phyloP scores from a whole-genome alignment of 2,329 filamentous ascomycete species.

The Dothiorella sarmentorum region DNA sequence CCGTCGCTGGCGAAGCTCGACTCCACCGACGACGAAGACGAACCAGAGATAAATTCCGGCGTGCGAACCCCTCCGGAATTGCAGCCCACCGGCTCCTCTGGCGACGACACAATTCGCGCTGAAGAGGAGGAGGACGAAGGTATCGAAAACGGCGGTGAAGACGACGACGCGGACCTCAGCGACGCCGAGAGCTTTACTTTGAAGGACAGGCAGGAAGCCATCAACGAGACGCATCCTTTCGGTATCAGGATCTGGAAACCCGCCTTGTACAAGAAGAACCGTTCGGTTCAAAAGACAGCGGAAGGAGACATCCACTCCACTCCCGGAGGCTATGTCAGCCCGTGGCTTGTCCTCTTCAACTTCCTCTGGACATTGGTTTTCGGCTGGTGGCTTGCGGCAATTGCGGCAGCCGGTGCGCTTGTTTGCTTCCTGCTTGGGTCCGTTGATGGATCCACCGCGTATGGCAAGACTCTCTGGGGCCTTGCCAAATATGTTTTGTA shows the following conservation, averaged over 20 bases:
- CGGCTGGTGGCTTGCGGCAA: slow-evolving; percentile 89
- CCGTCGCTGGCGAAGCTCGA: slow-evolving; percentile 50
- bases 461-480: slow-evolving; percentile 80
- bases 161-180: slow-evolving; percentile 71
- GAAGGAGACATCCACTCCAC: slow-evolving; percentile 96
- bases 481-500: slow-evolving; percentile 87
- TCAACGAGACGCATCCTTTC: slow-evolving; percentile 98
- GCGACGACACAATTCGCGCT: slow-evolving; percentile 41
- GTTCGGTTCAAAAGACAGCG: slow-evolving; percentile 92
- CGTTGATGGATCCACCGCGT: slow-evolving; percentile 73
- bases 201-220: slow-evolving; percentile 93
- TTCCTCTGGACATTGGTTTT: slow-evolving; percentile 85
- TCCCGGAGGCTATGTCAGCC: slow-evolving; percentile 81
- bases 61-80: slow-evolving; percentile 20
- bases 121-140: slow-evolving; percentile 40
- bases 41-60: slow-evolving; percentile 23
- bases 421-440: slow-evolving; percentile 78
- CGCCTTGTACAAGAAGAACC: slow-evolving; percentile 93
- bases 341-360: slow-evolving; percentile 84
- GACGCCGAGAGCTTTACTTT: slow-evolving; percentile 97
- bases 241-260: slow-evolving; percentile 99
- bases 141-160: slow-evolving; percentile 52
- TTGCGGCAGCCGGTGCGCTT: slow-evolving; percentile 70
- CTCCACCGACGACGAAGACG: slow-evolving; percentile 32
- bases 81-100: slow-evolving; percentile 30